Evolutionary conservation across 306 rosid genomes (phyloP), one percentile per base, ranked within the genome.

Genomic region (Medicago ruthenica): DNA sequence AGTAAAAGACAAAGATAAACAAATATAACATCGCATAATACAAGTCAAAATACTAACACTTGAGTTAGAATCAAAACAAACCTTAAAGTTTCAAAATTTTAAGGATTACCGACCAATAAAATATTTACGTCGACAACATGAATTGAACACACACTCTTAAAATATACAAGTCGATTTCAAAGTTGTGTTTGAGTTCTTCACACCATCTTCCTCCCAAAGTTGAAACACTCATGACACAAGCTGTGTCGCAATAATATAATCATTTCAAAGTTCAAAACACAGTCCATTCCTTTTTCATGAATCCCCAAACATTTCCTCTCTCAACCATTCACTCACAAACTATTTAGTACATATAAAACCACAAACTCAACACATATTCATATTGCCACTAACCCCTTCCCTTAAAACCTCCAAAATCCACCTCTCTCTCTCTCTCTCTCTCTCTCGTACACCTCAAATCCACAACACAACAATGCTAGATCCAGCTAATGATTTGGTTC

Each of bases 401-500:
- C 72, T 47, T 47, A 55, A 63, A 77, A 65, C 78, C 71, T 14
- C n/a, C 57, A 44, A 44, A 67, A 67, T 27, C 36, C 59, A 53
- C 53, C 41, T 11, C 42, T 45, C 16, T 11, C 59, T n/a, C 40
- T 7, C 40, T 5, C 72, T 8, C 42, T 57, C 16, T 12, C 61
- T n/a, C n/a, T n/a, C n/a, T n/a, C n/a, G n/a, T n/a, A 20, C 72
- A 12, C 15, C 64, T 50, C 51, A 8, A 66, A 0, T 22, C 21
- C 76, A 18, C 55, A 24, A 36, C 53, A 66, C 54, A 73, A 76
- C 82, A 71, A 95, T 95, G 99, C 74, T 89, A 62, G 92, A 95
- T 88, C 97, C 97, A 45, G 89, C 91, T 27, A 70, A 76, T 72
- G 92, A 90, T 47, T 79, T 95, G 83, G 84, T 92, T 34, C 97